Base-by-base conservation (phyloP, 73 alveolate species). In the Paramecium biaurelia region DNA sequence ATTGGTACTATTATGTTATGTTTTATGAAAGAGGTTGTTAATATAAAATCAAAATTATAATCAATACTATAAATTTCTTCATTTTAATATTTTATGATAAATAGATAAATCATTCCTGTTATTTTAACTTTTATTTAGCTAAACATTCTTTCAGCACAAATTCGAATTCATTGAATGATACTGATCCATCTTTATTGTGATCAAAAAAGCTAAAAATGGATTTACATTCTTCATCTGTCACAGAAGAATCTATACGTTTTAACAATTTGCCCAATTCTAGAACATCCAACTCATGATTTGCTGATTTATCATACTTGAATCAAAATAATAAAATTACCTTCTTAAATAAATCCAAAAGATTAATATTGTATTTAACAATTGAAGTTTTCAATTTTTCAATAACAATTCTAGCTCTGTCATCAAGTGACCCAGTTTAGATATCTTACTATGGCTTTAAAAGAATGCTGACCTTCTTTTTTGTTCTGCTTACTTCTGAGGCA, bases 151-250 rank as follows among this genome's bases (percentile, higher is more conserved):
- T 79, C 47, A 79, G 56, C 23, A 79, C 90, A 79, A 43, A 79
- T 47, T 79, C 76, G 26, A 79, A 79, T 45, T 79, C 90, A 42
- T 41, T 79, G 76, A 43, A 79, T 23, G 90, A 79, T 5, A 79
- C 74, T 14, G 90, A 79, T 8, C 90, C 90, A 79, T 79, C 90
- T 45, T 79, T 79, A 79, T 79, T 45, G 90, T 79, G 70, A 79
- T 79, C 90, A 45, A 79, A 79, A 42, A 79, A 79, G 28, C 72
- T 47, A 47, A 79, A 79, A 43, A 79, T 47, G 56, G 42, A 23
- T 41, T 45, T 79, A 14, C 90, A 79, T 43, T 79, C 90, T 20
- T 79, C 90, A 20, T 79, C 72, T 0, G 90, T 41, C 9, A 79
- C 90, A 42, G 90, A 79, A 14, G 90, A 34, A 21, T 79, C 90